Base-by-base conservation (phyloP, 352 stramenopile genomes). In the Phytophthora sp. region DNA sequence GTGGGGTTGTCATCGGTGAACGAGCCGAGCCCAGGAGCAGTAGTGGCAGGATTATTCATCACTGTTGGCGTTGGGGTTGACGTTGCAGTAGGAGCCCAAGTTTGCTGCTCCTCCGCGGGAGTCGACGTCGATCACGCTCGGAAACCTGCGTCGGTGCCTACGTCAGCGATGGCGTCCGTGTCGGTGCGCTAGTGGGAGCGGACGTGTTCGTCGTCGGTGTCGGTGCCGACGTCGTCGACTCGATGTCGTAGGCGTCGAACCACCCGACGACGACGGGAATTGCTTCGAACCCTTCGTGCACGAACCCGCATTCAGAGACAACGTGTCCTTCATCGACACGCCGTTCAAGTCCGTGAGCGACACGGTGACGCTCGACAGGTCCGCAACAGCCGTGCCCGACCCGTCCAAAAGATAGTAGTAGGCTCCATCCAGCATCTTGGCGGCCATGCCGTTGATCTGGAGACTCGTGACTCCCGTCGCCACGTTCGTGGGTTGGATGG, bases 341-440 rank as follows among this genome's bases (percentile, higher is more conserved):
- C 70, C 80, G 28, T 59, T 61, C 7, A 78, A 50, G 18, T 77
- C 83, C 49, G 70, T 84, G 42, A 89, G 58, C 24, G 69, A 75
- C 24, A 85, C 62, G 21, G 53, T 66, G 34, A 84, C 61, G 18
- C 44, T 64, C 21, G 55, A 53, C 7, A 83, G 61, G 41, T 84
- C 77, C 0, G 62, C 62, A 43, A 70, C 48, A 11, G 42, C 38
- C 27, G 39, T 46, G 17, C 76, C 73, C 2, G 74, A 27, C 11
- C 76, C 76, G 30, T 89, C 73, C 9, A 86, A 42, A 18, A 87
- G 54, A 56, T 81, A 87, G 76, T 87, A 87, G 58, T 84, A 87
- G 1, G 77, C 78, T 24, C 76, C 81, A 52, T 63, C 69, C 21
- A 88, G 56, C 78, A 88, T 88, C 11, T 55, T 79, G 44, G 52